phyloP scores from a whole-genome alignment of 2,329 filamentous ascomycete genomes.

The Aquanectria penicillioides region DNA sequence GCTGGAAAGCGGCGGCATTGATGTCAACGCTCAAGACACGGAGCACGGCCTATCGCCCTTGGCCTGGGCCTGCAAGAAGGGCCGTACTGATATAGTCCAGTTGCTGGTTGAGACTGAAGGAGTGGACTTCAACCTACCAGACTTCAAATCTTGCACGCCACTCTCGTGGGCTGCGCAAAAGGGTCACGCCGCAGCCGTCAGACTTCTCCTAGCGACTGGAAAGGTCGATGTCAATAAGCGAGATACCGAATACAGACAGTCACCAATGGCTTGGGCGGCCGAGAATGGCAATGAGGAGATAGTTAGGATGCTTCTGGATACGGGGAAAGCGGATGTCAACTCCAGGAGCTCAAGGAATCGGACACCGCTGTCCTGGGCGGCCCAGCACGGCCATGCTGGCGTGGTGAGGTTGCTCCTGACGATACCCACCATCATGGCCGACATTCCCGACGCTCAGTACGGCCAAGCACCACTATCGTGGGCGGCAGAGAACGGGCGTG shows the following conservation, averaged over 20 bases:
- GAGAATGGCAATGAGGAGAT: not conserved
- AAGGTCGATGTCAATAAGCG: not conserved
- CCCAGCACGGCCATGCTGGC: not conserved
- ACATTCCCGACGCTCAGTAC: not conserved
- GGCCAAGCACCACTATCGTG: not conserved
- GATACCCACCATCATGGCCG: not conserved
- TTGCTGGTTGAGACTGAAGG: too few species aligned
- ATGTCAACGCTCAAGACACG: too few species aligned
- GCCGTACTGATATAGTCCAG: too few species aligned
- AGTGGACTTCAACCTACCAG: too few species aligned
- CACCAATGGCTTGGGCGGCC: not conserved
- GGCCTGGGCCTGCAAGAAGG: too few species aligned
- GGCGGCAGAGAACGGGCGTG: not conserved
- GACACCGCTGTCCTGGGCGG: not conserved
- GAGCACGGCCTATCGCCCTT: too few species aligned
- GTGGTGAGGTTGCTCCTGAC: not conserved
- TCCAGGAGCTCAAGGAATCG: too few species aligned
- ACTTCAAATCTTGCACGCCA: too few species aligned
- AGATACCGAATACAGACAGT: not conserved
- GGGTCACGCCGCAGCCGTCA: too few species aligned
- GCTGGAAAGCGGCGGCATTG: too few species aligned
- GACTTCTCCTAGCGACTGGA: not conserved
- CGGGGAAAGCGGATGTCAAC: not conserved
- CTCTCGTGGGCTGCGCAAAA: too few species aligned
- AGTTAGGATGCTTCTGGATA: not conserved